These are phyloP conservation scores for Chlorella sorokiniana DNA, from an alignment of 139 green algal species.

Conservation along the genomic window DNA sequence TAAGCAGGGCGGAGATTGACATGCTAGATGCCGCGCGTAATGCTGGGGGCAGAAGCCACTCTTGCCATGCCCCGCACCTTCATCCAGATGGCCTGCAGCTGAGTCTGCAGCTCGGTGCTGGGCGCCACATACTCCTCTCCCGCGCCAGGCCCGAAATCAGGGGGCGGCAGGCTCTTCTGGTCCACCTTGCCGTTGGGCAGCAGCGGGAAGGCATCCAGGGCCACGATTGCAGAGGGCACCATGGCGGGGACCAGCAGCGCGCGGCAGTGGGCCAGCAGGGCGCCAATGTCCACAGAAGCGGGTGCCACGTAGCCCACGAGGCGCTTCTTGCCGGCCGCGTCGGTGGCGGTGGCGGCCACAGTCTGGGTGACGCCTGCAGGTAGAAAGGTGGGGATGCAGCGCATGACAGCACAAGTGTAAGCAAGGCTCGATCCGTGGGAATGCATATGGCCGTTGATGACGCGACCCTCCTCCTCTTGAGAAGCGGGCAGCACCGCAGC, in stretches of 20 bases:
- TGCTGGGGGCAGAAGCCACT: too few species aligned
- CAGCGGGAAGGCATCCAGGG: slow-evolving; percentile 10
- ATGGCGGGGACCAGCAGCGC: slow-evolving; percentile 7
- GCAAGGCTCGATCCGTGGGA: too few species aligned
- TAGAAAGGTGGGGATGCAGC: too few species aligned
- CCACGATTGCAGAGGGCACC: slow-evolving; percentile 2
- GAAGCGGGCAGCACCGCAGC: too few species aligned
- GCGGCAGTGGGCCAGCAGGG: slow-evolving; percentile 8
- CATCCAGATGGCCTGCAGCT: not conserved
- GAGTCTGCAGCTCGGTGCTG: not conserved
- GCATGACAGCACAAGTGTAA: too few species aligned
- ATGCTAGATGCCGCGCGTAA: too few species aligned
- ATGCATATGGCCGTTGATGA: too few species aligned
- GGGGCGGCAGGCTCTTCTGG: not conserved
- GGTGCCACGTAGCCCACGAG: slow-evolving; percentile 2
- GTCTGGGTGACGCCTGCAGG: slow-evolving; percentile 4
- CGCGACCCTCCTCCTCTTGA: too few species aligned
- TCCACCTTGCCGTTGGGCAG: slow-evolving; percentile 19
- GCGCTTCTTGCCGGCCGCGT: not conserved
- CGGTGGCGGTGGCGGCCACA: not conserved
- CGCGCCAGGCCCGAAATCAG: not conserved
- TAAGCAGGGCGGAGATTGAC: too few species aligned
- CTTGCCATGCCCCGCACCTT: not conserved
- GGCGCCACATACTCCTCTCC: not conserved
- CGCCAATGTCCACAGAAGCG: not conserved